Evolutionary conservation across 768 basidiomycete genomes (phyloP), one percentile per base, ranked within the genome.

Genomic region (Collybia nuda): DNA sequence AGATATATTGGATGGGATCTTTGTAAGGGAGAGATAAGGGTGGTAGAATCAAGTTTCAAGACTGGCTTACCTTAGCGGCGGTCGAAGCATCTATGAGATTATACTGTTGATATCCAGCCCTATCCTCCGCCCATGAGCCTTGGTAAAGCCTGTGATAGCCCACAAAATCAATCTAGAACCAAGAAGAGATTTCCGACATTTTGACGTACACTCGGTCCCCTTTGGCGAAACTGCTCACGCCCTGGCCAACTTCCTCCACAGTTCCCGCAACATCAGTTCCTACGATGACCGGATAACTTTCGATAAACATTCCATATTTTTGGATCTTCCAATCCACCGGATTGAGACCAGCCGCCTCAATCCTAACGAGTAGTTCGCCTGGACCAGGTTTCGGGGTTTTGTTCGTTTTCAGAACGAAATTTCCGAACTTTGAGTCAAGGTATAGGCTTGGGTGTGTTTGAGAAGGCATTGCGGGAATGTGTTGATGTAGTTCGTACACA

Each of bases 171-270:
- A 17, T 22, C 43, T 42, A 39, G n/a, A 7, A 9, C 24, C 9
- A 36, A 38, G 23, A 17, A 40, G 9, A 48, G 8, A 35, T 17
- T 3, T n/a, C n/a, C 48, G 50, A 26, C 44, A 28, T 22, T 32
- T 6, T 32, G 9, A 58, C 75, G 56, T 65, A 80, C 79, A 84
- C 78, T 61, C 72, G 67, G 59, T 84, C 80, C 1, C 80, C 81
- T 23, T 69, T 69, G 52, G 75, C 67, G 58, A 81, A 76, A 26
- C 67, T 65, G 12, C 64, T 69, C 6, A 85, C 81, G 1, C 74
- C 77, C 48, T 76, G 74, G 2, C 82, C 83, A 40, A 84, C 67
- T 26, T 66, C 71, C 21, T 72, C 74, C 6, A 47, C 45, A 36
- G 22, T 39, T 15, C 45, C 45, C 1, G 45, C 45, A 12, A 39